These are phyloP conservation scores for Piloderma croceum DNA, from an alignment of 768 basidiomycete species.

Conservation along the genomic window DNA sequence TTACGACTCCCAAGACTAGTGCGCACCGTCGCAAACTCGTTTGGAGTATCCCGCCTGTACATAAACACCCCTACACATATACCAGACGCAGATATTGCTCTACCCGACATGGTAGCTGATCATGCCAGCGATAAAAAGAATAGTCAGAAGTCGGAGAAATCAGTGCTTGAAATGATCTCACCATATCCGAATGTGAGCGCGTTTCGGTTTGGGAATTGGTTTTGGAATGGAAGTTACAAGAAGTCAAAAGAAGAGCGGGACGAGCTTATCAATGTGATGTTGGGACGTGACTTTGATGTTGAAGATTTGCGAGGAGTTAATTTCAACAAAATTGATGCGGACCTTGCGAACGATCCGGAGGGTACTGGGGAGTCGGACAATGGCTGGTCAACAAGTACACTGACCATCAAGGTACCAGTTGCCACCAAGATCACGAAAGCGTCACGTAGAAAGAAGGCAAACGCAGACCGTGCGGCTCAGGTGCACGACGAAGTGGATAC, in stretches of 20 bases:
- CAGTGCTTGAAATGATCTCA: constrained; percentile 12
- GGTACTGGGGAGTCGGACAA: constrained; percentile 12
- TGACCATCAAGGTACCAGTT: constrained; percentile 19
- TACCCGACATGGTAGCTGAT: constrained; percentile 4
- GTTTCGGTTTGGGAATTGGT: constrained; percentile 18
- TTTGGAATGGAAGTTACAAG: constrained; percentile 16
- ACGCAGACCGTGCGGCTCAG: constrained; percentile 1
- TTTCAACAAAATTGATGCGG: constrained; percentile 18
- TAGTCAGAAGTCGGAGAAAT: neutral
- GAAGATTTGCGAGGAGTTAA: constrained; percentile 16
- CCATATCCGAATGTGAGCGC: constrained; percentile 20
- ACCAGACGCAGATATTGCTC: neutral
- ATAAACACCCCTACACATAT: constrained; percentile 5
- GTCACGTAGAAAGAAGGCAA: constrained; percentile 5
- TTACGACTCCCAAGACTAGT: constrained; percentile 13
- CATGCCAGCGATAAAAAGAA: neutral
- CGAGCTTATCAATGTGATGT: constrained; percentile 10
- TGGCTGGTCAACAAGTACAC: constrained; percentile 17
- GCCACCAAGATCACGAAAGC: constrained; percentile 19
- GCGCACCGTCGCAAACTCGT: constrained; percentile 16
- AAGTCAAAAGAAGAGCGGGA: constrained; percentile 8
- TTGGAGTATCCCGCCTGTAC: constrained; percentile 16
- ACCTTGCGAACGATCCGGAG: constrained; percentile 11
- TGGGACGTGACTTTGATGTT: constrained; percentile 9
- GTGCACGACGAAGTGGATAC: constrained; percentile 8